These are phyloP conservation scores for Syncephalastrum contaminatum DNA, from an alignment of 371 early-diverging fungal species.

Conservation along the genomic window DNA sequence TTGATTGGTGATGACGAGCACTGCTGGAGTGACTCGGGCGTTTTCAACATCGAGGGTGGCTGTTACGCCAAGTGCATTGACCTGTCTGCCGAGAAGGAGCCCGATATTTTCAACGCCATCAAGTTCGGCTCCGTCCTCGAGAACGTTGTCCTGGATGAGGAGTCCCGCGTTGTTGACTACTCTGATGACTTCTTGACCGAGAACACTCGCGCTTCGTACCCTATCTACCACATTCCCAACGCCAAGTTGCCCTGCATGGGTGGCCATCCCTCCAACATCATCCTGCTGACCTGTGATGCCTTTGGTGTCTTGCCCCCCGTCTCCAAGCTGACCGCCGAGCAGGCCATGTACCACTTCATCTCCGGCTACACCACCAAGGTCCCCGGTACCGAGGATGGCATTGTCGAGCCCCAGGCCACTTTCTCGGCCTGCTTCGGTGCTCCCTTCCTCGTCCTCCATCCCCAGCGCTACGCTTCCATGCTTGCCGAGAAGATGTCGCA, in stretches of 20 bases:
- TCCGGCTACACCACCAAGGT: slow-evolving; percentile 88
- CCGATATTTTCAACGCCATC: slow-evolving; percentile 94
- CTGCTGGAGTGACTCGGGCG: slow-evolving; percentile 92
- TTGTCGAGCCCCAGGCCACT: slow-evolving; percentile 87
- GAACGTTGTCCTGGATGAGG: slow-evolving; percentile 84
- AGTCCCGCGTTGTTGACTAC: slow-evolving; percentile 86
- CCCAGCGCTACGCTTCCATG: slow-evolving; percentile 94
- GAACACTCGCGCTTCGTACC: slow-evolving; percentile 95
- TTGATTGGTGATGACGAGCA: slow-evolving; percentile 98
- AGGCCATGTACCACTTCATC: slow-evolving; percentile 98
- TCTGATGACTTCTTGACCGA: slow-evolving; percentile 78
- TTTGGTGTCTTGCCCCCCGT: slow-evolving; percentile 96
- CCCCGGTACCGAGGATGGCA: slow-evolving; percentile 94
- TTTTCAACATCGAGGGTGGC: slow-evolving; percentile 97
- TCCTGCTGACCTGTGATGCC: slow-evolving; percentile 95
- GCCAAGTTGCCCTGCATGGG: slow-evolving; percentile 92
- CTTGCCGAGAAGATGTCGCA: slow-evolving; percentile 88
- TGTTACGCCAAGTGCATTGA: slow-evolving; percentile 97
- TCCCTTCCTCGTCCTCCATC: slow-evolving; percentile 96
- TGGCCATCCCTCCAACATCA: slow-evolving; percentile 92
- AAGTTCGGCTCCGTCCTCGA: slow-evolving; percentile 89
- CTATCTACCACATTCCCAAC: slow-evolving; percentile 93
- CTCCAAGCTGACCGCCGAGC: slow-evolving; percentile 81
- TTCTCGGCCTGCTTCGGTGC: slow-evolving; percentile 95
- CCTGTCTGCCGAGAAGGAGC: slow-evolving; percentile 91